Percentiles rank a stretch among this genome's conserved stretches.
Conservation (phyloP, 2,329 filamentous ascomycete species). For the Pseudopyrenochaeta lycopersici region DNA sequence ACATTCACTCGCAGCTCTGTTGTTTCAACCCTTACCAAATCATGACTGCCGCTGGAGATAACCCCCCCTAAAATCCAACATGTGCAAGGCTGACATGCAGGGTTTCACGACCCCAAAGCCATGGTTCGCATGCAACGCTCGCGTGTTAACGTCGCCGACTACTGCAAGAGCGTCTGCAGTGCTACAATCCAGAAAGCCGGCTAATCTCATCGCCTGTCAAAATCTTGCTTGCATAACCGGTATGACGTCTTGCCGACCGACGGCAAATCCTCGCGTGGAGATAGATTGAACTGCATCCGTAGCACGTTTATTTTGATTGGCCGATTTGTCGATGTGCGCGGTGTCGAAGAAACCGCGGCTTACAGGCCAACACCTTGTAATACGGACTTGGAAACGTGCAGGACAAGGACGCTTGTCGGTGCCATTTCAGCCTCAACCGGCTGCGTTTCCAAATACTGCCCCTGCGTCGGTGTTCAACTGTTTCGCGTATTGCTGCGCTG, state of each 20-base stretch:
- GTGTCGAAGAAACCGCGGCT: background rate
- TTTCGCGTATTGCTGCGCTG: background rate
- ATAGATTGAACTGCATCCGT: constrained; percentile 1
- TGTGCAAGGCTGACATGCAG: constrained; percentile 27
- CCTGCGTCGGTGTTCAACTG: constrained; percentile 8
- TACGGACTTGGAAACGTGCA: background rate
- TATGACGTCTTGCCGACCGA: constrained; percentile 7
- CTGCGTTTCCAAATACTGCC: background rate
- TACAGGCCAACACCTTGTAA: background rate
- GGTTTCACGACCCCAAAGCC: constrained; percentile 14
- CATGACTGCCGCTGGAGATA: constrained; percentile 5
- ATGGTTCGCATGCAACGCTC: constrained; percentile 19
- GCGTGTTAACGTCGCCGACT: constrained; percentile 11
- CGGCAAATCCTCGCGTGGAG: background rate
- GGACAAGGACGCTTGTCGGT: background rate
- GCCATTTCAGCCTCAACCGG: constrained; percentile 2
- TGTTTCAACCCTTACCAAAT: background rate
- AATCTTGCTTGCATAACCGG: background rate
- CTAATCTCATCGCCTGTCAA: constrained; percentile 8
- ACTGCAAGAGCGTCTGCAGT: constrained; percentile 10
- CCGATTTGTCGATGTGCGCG: background rate
- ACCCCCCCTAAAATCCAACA: background rate
- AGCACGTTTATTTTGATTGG: background rate
- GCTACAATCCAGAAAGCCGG: constrained; percentile 12
- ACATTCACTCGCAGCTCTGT: background rate